Base-by-base conservation (phyloP, 441 rosid genomes). In the Populus tomentosa region DNA sequence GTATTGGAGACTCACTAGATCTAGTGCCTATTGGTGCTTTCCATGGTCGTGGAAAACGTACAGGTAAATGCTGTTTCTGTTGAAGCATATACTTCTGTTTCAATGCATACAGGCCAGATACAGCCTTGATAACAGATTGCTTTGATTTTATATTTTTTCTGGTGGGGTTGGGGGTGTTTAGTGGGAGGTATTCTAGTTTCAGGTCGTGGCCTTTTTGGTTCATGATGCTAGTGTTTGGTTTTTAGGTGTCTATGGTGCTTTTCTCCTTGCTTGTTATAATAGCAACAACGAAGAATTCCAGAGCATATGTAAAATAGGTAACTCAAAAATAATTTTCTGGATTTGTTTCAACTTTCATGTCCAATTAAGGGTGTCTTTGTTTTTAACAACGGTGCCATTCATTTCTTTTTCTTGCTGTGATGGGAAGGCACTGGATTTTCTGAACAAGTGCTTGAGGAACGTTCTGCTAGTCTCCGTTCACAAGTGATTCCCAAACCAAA, bases 21-120 rank as follows among this genome's bases (percentile, higher is more conserved):
- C 91, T 96, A 79, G 97, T 96, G 72, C 97, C 98, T 71, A 91
- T 94, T 83, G 99, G 91, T 66, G 98, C 97, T 74, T 92, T 91
- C 87, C 94, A 91, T 83, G 99, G 99, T 64, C 92, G 92, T 80
- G 99, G 98, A 77, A 95, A 95, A 87, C 97, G 94, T 26, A 88
- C 94, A 75, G 97, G 95, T 93, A 69, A 79, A n/a, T 80, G 11
- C 78, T 26, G 67, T 74, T 79, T 53, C 35, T 74, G 61, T 36
- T 70, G 42, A 75, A 33, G 16, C 18, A 70, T 59, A 65, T 62
- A 72, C 14, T 62, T 73, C 72, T 36, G 11, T 40, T 7, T 69
- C 28, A 53, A 67, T 28, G 6, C 30, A 32, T 30, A 75, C 35
- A 10, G 64, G 42, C 36, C 18, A 28, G 33, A 21, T 69, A 4